Base-by-base conservation (phyloP, 768 basidiomycete species). In the Trametes sanguinea region DNA sequence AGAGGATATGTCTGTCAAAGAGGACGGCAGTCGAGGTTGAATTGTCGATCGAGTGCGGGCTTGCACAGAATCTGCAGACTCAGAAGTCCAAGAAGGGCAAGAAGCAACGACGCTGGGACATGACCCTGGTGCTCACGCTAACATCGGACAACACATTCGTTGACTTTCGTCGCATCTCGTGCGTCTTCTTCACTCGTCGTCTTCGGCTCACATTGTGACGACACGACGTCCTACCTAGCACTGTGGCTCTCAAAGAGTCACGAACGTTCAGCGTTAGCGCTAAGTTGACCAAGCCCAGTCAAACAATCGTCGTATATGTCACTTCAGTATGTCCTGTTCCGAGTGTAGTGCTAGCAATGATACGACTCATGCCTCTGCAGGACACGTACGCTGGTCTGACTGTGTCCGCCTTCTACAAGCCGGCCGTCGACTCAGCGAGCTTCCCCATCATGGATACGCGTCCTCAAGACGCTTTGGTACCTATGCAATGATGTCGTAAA, bases 91-190 rank as follows among this genome's bases (percentile, higher is more conserved):
- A 76, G 60, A 78, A 72, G 60, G 66, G 68, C 43, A 86, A 82
- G 67, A 84, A 81, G 67, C 71, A 73, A 2, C 83, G 80, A n/a
- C 72, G 72, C 48, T 72, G 75, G 6, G 84, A 87, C 63, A 87
- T 85, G 80, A 91, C 92, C 0, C 78, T 83, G 32, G 77, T 94
- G n/a, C 73, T 94, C 45, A 87, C 88, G 4, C 50, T 90, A 42
- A 91, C 88, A 0, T 92, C 91, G 1, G 92, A 94, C 70, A 74
- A 85, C 67, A 80, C 83, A 27, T 85, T 88, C 54, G 73, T 96
- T 59, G 91, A 94, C 69, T 94, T 89, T 70, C 86, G 93, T 33
- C 83, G 90, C 22, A 90, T 90, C 46, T 78, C 82, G 94, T 94
- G 67, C 66, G 80, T 68, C 9, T 65, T 16, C 47, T 39, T 7